These are phyloP conservation scores for Leccinum fuscescens DNA, from an alignment of 1,284 basidiomycete genomes.

Conservation along the genomic window DNA sequence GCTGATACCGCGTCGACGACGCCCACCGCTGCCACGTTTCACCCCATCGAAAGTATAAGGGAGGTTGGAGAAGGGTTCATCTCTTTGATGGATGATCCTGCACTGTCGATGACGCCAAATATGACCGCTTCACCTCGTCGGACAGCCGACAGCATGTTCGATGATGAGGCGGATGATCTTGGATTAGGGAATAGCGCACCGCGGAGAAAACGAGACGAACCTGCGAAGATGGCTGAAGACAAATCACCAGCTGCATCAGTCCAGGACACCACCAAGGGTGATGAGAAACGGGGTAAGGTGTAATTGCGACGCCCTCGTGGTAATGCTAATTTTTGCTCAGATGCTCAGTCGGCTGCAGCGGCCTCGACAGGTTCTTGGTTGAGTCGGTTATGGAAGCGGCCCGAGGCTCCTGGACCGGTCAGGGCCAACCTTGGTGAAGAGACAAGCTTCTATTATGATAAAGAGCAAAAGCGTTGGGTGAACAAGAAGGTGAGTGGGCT, in stretches of 20 bases:
- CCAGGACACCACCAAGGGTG: conserved; percentile 16
- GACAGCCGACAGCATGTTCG: conserved; percentile 36
- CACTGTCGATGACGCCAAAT: conserved; percentile 43
- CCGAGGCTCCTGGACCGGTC: conserved; percentile 63
- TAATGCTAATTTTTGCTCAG: conserved; percentile 15
- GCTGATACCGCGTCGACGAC: conserved; percentile 61
- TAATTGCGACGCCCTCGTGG: not conserved
- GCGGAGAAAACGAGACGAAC: conserved; percentile 39
- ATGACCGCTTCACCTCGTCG: conserved; percentile 21
- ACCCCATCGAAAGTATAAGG: conserved; percentile 44
- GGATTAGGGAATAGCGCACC: conserved; percentile 80
- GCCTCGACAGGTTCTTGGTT: conserved; percentile 69
- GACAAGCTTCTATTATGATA: conserved; percentile 90
- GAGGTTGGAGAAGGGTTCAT: conserved; percentile 67
- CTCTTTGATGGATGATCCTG: conserved; percentile 77
- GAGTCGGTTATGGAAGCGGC: conserved; percentile 70
- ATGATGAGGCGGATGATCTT: conserved; percentile 83
- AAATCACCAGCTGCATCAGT: conserved; percentile 15
- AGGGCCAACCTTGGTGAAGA: conserved; percentile 94
- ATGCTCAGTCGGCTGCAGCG: conserved; percentile 30
- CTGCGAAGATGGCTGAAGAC: conserved; percentile 26
- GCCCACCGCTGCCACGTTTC: conserved; percentile 66
- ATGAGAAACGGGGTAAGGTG: conserved; percentile 26
- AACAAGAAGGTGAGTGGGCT: conserved; percentile 77
- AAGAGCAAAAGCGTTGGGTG: conserved; percentile 93